Percentiles rank a stretch among this genome's conserved stretches.
Conservation (phyloP, 1,284 basidiomycete genomes). For the Malassezia furfur region DNA sequence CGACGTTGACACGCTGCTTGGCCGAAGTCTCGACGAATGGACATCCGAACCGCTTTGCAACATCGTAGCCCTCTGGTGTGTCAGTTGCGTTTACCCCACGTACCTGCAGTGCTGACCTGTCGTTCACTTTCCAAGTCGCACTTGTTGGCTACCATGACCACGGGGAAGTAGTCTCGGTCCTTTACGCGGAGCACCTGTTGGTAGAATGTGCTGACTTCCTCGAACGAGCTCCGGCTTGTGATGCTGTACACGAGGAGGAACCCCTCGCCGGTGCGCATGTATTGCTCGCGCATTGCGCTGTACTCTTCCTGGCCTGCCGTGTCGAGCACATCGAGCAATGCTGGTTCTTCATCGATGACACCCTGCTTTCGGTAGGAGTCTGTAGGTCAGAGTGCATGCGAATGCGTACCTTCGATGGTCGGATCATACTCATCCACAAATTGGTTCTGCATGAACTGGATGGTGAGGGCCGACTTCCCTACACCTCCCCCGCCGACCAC, state of each 20-base stretch:
- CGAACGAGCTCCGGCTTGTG: slow-evolving; percentile 93
- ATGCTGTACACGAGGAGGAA: slow-evolving; percentile 98
- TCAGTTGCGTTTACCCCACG: not conserved
- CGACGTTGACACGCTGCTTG: slow-evolving; percentile 95
- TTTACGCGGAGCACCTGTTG: slow-evolving; percentile 79
- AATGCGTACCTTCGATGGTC: slow-evolving; percentile 73
- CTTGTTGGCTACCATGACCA: slow-evolving; percentile 97
- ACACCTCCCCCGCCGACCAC: slow-evolving; percentile 96
- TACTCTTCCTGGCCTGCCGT: slow-evolving; percentile 99
- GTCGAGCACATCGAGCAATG: slow-evolving; percentile 90
- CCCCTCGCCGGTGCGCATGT: slow-evolving; percentile 94
- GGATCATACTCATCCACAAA: slow-evolving; percentile 99
- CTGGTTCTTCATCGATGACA: slow-evolving; percentile 88
- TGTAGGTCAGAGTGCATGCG: slow-evolving; percentile 1
- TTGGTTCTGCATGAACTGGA: slow-evolving; percentile 85
- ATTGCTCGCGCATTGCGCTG: slow-evolving; percentile 89
- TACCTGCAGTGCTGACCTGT: slow-evolving; percentile 81
- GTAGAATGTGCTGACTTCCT: slow-evolving; percentile 92
- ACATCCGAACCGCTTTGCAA: slow-evolving; percentile 92
- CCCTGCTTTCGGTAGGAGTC: slow-evolving; percentile 50
- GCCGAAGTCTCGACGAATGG: slow-evolving; percentile 98
- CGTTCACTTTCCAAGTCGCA: slow-evolving; percentile 96
- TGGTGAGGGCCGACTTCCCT: slow-evolving; percentile 90
- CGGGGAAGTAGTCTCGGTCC: slow-evolving; percentile 92
- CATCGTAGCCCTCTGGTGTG: slow-evolving; percentile 80